Evolutionary conservation across 2,329 filamentous ascomycete species (phyloP), one percentile per base, ranked within the genome.

Genomic region (Dothistroma septosporum): DNA sequence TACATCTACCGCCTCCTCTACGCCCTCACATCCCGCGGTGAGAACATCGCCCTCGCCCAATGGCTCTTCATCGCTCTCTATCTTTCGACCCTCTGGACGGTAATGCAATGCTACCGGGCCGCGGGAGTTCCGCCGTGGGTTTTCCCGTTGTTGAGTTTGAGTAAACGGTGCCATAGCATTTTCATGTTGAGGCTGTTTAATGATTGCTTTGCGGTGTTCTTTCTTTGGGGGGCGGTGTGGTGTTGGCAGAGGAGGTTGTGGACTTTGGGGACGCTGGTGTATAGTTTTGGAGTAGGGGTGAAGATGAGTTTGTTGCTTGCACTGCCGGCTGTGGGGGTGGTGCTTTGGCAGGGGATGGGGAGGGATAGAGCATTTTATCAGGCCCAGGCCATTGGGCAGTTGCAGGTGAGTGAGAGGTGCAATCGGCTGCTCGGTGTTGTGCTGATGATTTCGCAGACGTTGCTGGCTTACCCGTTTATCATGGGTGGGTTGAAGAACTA

Each of bases 141-240:
- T 59, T 88, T 96, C 64, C 88, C 91, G 0, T 82, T 97, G 61
- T 83, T 99, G 54, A 84, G 96, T 57, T 78, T 96, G 50, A 97
- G 92, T 58, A 97, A 97, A 76, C 85, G 94, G 37, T 79, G 97
- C 28, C 94, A 99, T 76, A 96, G 91, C 75, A 89, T 99, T 68
- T 99, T 94, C 72, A 78, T 99, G 68, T 82, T 99, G 58, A 86
- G 94, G 48, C 88, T 93, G 71, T 99, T 99, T 82, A 99, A 99
- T 76, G 94, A 99, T 77, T 91, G 92, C 68, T 90, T 96, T 73
- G 92, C 92, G 19, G 85, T 88, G 4, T 81, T 94, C 68, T 91
- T 90, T 67, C 82, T 99, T 63, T 97, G 91, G 85, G 74, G 86
- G 19, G 85, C 91, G n/a, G 87, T 97, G 44, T 89, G 85, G 72